Evolutionary conservation across 2,329 filamentous ascomycete species (phyloP), one percentile per base, ranked within the genome.

Genomic region (Boeremia exigua): DNA sequence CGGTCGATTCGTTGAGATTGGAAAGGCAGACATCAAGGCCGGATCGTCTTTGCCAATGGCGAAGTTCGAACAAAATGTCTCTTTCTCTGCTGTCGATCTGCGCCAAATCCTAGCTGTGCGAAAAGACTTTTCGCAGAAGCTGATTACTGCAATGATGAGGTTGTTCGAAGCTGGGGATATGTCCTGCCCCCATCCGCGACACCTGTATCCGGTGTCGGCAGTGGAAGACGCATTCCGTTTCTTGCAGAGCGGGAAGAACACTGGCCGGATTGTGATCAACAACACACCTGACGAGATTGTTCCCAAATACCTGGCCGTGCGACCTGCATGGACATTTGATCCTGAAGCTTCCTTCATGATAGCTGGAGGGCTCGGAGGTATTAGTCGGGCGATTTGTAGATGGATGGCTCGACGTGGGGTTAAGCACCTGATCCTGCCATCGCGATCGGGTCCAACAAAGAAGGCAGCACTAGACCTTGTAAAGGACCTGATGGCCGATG

Each of bases 81-180:
- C 61, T 0, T 60, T 66, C 23, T 42, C 54, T 14, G 48, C 43
- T 3, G 17, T 77, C 25, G 75, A 78, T 50, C 64, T 75, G 14
- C 74, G 63, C 3, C 32, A 33, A n/a, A 48, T 39, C 15, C 62
- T 81, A 2, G 79, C 80, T 46, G 63, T 80, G 7, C 78, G 37
- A 15, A 57, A 79, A 0, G 48, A 50, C 10, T 37, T 42, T n/a
- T 27, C 45, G 15, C 32, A 27, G 19, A 30, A 32, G 15, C 45
- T 44, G 30, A 37, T 2, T 27, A 39, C 48, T 2, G 39, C 38
- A 5, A 14, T 43, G 3, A 32, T 44, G 12, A 38, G 37, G 14
- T 8, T 50, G 6, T 36, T 44, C 9, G 32, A 19, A 37, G 48
- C 30, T 11, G 48, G 43, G 11, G 38, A 30, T 2, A 50, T 50